A percentile compares a stretch with the other conserved stretches of the same genome.
Evolutionary conservation across 2,329 filamentous ascomycete species (phyloP).

Genomic region (Nectriaceae sp.): DNA sequence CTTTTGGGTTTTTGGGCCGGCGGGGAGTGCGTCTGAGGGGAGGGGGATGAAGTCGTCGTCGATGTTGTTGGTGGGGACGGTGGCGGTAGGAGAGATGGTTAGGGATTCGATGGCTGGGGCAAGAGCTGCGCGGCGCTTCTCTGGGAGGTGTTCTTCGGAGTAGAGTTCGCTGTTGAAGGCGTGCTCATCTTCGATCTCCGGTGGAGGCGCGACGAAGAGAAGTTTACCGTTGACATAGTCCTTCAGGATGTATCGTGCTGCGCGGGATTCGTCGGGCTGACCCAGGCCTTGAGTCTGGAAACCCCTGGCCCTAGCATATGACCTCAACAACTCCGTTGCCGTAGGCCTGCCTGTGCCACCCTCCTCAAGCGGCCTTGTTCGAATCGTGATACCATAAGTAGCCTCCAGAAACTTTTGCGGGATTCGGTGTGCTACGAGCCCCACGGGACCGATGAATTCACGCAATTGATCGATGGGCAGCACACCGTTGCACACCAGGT

Average conservation of each 20-base stretch:
- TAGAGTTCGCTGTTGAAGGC: slow-evolving; percentile 92
- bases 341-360: slow-evolving; percentile 88
- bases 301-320: slow-evolving; percentile 86
- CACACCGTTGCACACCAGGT: slow-evolving; percentile 92
- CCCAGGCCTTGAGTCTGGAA: slow-evolving; percentile 89
- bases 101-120: slow-evolving; percentile 50
- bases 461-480: slow-evolving; percentile 95
- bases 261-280: slow-evolving; percentile 90
- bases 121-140: slow-evolving; percentile 72
- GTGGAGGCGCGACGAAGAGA: slow-evolving; percentile 87
- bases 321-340: slow-evolving; percentile 78
- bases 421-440: slow-evolving; percentile 80
- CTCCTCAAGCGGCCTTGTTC: slow-evolving; percentile 79
- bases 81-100: slow-evolving; percentile 37
- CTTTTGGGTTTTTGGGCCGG: slow-evolving; percentile 72
- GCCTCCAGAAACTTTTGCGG: slow-evolving; percentile 89
- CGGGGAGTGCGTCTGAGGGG: slow-evolving; percentile 46
- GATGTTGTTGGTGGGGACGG: slow-evolving; percentile 32
- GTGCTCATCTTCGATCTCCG: slow-evolving; percentile 66
- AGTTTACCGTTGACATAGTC: slow-evolving; percentile 98
- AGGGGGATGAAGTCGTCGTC: slow-evolving; percentile 33
- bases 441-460: slow-evolving; percentile 86
- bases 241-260: slow-evolving; percentile 86
- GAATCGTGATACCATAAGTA: slow-evolving; percentile 89
- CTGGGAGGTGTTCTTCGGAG: slow-evolving; percentile 77